These are phyloP conservation scores for Persicaria maculosa DNA, from an alignment of 148 eudicot species.

Conservation along the genomic window DNA sequence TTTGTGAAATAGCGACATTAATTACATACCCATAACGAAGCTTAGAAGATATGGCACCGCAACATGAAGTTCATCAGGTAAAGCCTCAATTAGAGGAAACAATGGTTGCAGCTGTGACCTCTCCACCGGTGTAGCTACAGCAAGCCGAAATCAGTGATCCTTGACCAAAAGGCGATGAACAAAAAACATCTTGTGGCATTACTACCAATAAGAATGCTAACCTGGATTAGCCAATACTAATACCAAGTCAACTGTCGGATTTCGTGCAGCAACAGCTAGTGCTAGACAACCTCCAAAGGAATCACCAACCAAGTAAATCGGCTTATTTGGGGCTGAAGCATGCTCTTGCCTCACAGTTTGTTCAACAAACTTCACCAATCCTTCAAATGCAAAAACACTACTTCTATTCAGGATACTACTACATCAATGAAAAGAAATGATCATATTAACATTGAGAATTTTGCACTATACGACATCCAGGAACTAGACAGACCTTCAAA, in stretches of 20 bases:
- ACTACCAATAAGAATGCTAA: slow-evolving; percentile 23
- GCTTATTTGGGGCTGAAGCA: slow-evolving; percentile 60
- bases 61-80: slow-evolving; percentile 62
- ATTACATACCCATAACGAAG: slow-evolving; percentile 62
- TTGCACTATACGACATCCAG: neutral
- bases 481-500: slow-evolving; percentile 55
- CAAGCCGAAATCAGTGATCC: neutral
- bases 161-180: neutral
- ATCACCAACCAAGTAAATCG: slow-evolving; percentile 91
- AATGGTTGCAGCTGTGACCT: slow-evolving; percentile 81
- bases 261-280: slow-evolving; percentile 83
- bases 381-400: slow-evolving; percentile 26
- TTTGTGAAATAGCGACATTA: neutral
- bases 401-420: neutral
- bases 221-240: slow-evolving; percentile 91
- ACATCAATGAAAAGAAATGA: neutral
- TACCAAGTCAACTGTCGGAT: slow-evolving; percentile 77
- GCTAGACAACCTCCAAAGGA: slow-evolving; percentile 94
- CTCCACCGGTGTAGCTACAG: slow-evolving; percentile 82
- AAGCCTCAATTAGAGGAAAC: slow-evolving; percentile 60
- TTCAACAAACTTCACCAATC: slow-evolving; percentile 63
- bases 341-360: slow-evolving; percentile 56
- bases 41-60: slow-evolving; percentile 85
- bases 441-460: neutral
- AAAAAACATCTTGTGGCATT: neutral